phyloP scores from a whole-genome alignment of 1,284 basidiomycete species.

The Rhodotorula glutinis region DNA sequence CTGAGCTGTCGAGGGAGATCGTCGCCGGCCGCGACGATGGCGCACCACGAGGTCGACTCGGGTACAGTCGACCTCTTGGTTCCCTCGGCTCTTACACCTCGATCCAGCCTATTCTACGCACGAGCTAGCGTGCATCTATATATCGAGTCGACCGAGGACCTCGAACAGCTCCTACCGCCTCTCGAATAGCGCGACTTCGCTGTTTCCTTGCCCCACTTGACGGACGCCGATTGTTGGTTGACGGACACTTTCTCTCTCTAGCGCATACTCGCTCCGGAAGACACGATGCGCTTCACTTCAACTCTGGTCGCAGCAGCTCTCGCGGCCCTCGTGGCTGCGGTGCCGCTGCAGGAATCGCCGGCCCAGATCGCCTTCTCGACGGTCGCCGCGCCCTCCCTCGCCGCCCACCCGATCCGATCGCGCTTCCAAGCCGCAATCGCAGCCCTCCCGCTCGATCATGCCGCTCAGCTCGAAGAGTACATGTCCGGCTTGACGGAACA shows the following conservation, averaged over 20 bases:
- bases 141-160: too few relatives aligned
- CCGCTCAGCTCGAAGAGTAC: constrained; percentile 29
- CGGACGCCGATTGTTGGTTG: too few relatives aligned
- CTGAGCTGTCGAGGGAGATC: too few relatives aligned
- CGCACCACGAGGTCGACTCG: too few relatives aligned
- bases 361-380: background rate
- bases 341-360: constrained; percentile 1
- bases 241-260: too few relatives aligned
- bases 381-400: background rate
- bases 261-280: background rate
- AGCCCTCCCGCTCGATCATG: constrained; percentile 12
- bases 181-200: too few relatives aligned
- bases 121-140: too few relatives aligned
- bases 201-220: background rate
- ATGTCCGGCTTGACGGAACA: constrained; percentile 38
- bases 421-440: constrained; percentile 1
- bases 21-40: too few relatives aligned
- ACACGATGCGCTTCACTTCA: constrained; percentile 11
- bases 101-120: too few relatives aligned
- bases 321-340: background rate
- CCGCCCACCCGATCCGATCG: background rate
- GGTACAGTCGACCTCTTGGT: too few relatives aligned
- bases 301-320: constrained; percentile 4
- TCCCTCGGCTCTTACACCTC: too few relatives aligned
- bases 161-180: too few relatives aligned